Base-by-base conservation (phyloP, 192 early-diverging fungal genomes). In the Podila minutissima region DNA sequence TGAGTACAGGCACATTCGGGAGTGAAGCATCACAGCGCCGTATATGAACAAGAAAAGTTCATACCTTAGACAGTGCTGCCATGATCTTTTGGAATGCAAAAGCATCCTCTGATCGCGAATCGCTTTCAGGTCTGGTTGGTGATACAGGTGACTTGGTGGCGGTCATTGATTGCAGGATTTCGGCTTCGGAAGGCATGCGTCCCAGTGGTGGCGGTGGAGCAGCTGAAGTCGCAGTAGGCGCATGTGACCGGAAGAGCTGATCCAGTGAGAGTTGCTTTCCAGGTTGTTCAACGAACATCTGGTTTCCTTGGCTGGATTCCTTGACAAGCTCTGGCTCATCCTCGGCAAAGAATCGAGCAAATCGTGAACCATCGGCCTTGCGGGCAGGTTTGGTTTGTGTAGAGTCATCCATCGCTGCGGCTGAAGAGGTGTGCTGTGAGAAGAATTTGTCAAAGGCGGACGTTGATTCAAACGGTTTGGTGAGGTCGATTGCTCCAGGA, bases 341-440 rank as follows among this genome's bases (percentile, higher is more conserved):
- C 32, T 83, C 77, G 31, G 82, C 65, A 73, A 90, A 90, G 77
- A 90, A 90, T 15, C 82, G 83, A 5, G 89, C 89, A 74, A 90
- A 90, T 17, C 89, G 86, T 5, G 89, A 90, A 0, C 84, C 86
- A n/a, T 85, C 83, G 24, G 87, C 82, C 41, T 84, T 82, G 17
- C 78, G 61, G 6, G 58, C 51, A 38, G 73, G 59, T 12, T 64
- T 74, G 28, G 29, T 51, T 31, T 57, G 37, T 20, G 37, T 19
- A 9, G 32, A 32, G 8, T 72, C 74, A 4, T 60, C 69, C 15
- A n/a, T 31, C 11, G 75, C 15, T 22, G 77, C 70, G 6, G 67
- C 75, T 2, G 85, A 83, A 32, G 75, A 63, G 53, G 72, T 67
- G 63, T 86, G 85, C 51, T 86, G 83, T 19, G 79, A 77, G 13